Evolutionary conservation across 768 basidiomycete genomes (phyloP), one percentile per base, ranked within the genome.

Genomic region (Clitopilus hobsonii): DNA sequence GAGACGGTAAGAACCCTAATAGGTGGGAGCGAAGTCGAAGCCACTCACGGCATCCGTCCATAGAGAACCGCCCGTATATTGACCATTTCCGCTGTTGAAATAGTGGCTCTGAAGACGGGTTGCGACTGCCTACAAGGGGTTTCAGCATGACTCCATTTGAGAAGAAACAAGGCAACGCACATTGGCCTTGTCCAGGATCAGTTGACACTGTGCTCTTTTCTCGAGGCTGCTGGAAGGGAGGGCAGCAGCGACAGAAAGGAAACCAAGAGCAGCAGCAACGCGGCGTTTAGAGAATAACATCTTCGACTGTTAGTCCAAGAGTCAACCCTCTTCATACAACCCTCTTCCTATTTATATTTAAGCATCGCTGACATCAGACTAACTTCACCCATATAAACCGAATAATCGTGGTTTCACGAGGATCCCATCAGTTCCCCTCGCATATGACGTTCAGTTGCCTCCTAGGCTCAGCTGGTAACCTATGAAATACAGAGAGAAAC

Each of bases 41-140:
- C n/a, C n/a, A 61, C 73, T n/a, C 55, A 82, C 81, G 3, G 79
- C 76, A 60, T 83, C 79, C 1, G 81, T 83, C 82, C 81, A 83
- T 16, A 81, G 68, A 8, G 76, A 74, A 38, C 82, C 81, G 26
- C 72, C 71, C n/a, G 58, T 79, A 56, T 79, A 81, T 49, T 71
- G 67, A 1, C 81, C 81, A 41, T 58, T 69, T 4, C 14, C 51
- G 6, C 63, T 20, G 45, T 75, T 65, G 67, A 73, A 83, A 60
- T 77, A 83, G 52, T 76, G 68, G 22, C 57, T 53, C 58, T 74
- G 72, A 18, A 75, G 63, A 7, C 63, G 64, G 52, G 62, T 56
- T 14, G 73, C 73, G 10, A 75, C 71, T 30, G 62, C 41, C 71
- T 72, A 49, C 10, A 14, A 38, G 16, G n/a, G n/a, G n/a, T n/a